These are phyloP conservation scores for Cladophialophora chaetospira DNA, from an alignment of 2,329 filamentous ascomycete genomes.

Conservation along the genomic window DNA sequence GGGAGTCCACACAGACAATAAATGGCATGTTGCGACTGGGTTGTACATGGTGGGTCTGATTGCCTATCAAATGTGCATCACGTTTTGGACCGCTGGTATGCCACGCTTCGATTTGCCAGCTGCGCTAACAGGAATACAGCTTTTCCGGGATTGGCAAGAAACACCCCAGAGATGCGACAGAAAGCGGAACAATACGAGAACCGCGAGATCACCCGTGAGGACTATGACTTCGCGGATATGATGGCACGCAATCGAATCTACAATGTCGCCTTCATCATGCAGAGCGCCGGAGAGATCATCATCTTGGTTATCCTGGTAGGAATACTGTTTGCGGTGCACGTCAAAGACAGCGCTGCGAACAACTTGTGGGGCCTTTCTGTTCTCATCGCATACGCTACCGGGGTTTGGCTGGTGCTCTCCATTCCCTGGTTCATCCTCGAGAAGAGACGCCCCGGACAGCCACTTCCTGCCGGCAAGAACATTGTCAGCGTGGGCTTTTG, in stretches of 20 bases:
- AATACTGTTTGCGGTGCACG: conserved; percentile 62
- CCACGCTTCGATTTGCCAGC: neutral
- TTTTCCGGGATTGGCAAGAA: conserved; percentile 60
- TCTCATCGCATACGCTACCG: conserved; percentile 65
- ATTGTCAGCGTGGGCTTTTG: conserved; percentile 61
- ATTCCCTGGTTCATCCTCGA: conserved; percentile 69
- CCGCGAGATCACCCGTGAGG: conserved; percentile 57
- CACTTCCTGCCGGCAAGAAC: conserved; percentile 48
- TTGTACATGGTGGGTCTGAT: conserved; percentile 69
- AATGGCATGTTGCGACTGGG: conserved; percentile 63
- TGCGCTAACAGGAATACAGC: conserved; percentile 40
- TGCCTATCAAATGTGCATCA: conserved; percentile 66
- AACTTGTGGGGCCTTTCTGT: conserved; percentile 70
- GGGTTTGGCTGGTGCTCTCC: conserved; percentile 64
- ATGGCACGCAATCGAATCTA: conserved; percentile 65
- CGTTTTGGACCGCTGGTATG: conserved; percentile 63
- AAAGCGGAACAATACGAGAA: conserved; percentile 53
- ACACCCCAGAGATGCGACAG: conserved; percentile 53
- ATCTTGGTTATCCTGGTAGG: conserved; percentile 67
- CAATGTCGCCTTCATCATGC: conserved; percentile 66
- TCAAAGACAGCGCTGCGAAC: conserved; percentile 59
- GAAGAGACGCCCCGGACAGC: conserved; percentile 63
- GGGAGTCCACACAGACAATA: conserved; percentile 60
- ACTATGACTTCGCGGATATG: conserved; percentile 63
- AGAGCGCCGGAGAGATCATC: conserved; percentile 63